Evolutionary conservation across 495 filamentous ascomycete genomes (phyloP).

Genomic region (Ramalina peruviana): DNA sequence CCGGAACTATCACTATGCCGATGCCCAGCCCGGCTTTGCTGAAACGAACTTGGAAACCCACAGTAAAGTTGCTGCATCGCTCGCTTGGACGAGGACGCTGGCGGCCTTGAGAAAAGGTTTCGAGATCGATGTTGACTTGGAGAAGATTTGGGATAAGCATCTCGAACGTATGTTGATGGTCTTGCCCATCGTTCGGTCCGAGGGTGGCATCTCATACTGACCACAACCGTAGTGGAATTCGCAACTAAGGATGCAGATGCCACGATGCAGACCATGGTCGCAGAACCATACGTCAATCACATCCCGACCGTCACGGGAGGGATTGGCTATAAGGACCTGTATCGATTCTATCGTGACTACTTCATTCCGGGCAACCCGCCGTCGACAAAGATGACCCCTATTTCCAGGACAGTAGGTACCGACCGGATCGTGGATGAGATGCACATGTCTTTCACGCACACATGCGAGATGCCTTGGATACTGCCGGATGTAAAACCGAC

Average conservation of each 20-base stretch:
- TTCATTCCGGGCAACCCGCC: slow-evolving; percentile 60
- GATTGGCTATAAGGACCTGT: slow-evolving; percentile 51
- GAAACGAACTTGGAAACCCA: slow-evolving; percentile 38
- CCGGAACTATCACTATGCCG: slow-evolving; percentile 32
- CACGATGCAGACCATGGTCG: slow-evolving; percentile 40
- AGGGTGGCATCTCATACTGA: background rate
- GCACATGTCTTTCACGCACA: slow-evolving; percentile 52
- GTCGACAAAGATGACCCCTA: slow-evolving; percentile 51
- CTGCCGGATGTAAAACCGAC: slow-evolving; percentile 66
- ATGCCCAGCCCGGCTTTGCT: slow-evolving; percentile 42
- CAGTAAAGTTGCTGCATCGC: slow-evolving; percentile 33
- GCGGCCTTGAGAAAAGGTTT: slow-evolving; percentile 40
- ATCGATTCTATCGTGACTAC: slow-evolving; percentile 56
- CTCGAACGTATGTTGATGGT: slow-evolving; percentile 31
- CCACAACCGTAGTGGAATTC: slow-evolving; percentile 14
- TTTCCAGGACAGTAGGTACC: slow-evolving; percentile 52
- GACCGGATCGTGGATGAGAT: slow-evolving; percentile 51
- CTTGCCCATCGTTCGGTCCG: slow-evolving; percentile 9
- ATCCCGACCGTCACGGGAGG: slow-evolving; percentile 54
- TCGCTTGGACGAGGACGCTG: slow-evolving; percentile 45
- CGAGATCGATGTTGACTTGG: slow-evolving; percentile 42
- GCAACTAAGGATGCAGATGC: slow-evolving; percentile 18
- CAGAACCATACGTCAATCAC: slow-evolving; percentile 41
- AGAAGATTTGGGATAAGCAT: slow-evolving; percentile 45
- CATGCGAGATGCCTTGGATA: slow-evolving; percentile 63